These are phyloP conservation scores for Talaromyces adpressus DNA, from an alignment of 495 filamentous ascomycete species.

Conservation along the genomic window DNA sequence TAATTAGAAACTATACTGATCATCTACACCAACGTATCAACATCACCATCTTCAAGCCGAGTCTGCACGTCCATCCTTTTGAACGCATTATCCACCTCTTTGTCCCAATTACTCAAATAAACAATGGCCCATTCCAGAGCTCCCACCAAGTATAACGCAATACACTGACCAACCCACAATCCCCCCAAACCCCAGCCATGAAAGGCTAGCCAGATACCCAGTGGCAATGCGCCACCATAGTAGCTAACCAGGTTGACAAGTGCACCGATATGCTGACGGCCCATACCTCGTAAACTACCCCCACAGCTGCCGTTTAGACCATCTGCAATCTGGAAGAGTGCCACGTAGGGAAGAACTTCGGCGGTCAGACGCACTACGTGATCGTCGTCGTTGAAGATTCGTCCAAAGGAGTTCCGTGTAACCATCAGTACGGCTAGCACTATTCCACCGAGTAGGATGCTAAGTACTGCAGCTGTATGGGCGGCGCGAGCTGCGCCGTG, in stretches of 20 bases:
- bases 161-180: conserved; percentile 85
- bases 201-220: conserved; percentile 82
- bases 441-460: conserved; percentile 56
- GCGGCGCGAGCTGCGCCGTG: conserved; percentile 65
- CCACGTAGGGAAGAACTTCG: conserved; percentile 80
- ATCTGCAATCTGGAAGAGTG: conserved; percentile 92
- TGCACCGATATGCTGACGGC: conserved; percentile 81
- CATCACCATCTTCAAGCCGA: conserved; percentile 31
- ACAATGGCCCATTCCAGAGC: conserved; percentile 76
- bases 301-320: conserved; percentile 83
- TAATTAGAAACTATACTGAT: neutral
- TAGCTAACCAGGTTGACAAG: conserved; percentile 87
- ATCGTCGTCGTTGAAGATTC: conserved; percentile 76
- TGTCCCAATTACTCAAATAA: conserved; percentile 68
- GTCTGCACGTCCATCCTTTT: conserved; percentile 63
- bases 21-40: neutral
- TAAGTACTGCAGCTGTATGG: conserved; percentile 71
- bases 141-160: conserved; percentile 81
- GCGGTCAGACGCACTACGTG: conserved; percentile 70
- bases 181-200: conserved; percentile 83
- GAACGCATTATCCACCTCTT: conserved; percentile 70
- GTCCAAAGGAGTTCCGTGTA: conserved; percentile 69
- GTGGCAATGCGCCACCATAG: conserved; percentile 75
- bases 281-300: conserved; percentile 77
- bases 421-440: conserved; percentile 70